Conservation (phyloP, 495 filamentous ascomycete genomes). For the Penicillium tannophilum region DNA sequence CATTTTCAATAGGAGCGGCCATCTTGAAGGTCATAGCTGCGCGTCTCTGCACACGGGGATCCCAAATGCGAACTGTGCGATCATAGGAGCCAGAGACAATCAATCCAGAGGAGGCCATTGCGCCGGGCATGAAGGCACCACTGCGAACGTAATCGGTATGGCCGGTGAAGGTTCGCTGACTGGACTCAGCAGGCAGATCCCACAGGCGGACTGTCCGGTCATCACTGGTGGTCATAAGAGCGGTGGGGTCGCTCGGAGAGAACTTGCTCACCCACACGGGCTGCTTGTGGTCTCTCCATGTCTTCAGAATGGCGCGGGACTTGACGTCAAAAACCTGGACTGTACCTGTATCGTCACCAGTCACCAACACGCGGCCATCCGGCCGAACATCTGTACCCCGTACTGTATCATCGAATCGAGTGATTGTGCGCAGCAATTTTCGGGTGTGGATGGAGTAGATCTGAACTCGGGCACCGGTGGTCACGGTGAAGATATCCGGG, state of each 20-base stretch:
- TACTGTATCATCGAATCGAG: slow-evolving; percentile 85
- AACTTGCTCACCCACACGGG: slow-evolving; percentile 91
- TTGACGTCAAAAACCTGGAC: slow-evolving; percentile 94
- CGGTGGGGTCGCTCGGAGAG: slow-evolving; percentile 81
- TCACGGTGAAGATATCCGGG: slow-evolving; percentile 86
- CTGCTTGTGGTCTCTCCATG: slow-evolving; percentile 94
- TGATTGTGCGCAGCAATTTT: slow-evolving; percentile 87
- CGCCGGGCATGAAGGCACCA: slow-evolving; percentile 82
- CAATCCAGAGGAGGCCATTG: slow-evolving; percentile 64
- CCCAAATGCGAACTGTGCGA: slow-evolving; percentile 90
- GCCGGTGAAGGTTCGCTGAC: slow-evolving; percentile 76
- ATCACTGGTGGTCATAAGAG: slow-evolving; percentile 80
- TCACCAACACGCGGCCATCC: slow-evolving; percentile 85
- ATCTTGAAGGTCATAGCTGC: slow-evolving; percentile 92
- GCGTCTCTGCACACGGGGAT: slow-evolving; percentile 69
- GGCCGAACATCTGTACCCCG: slow-evolving; percentile 82
- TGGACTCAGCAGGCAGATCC: slow-evolving; percentile 83
- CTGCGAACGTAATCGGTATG: slow-evolving; percentile 90
- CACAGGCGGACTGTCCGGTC: slow-evolving; percentile 90
- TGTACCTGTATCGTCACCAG: slow-evolving; percentile 85
- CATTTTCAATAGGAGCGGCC: slow-evolving; percentile 78
- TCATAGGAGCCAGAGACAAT: slow-evolving; percentile 92
- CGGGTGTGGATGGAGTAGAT: slow-evolving; percentile 88
- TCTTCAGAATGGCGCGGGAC: slow-evolving; percentile 89
- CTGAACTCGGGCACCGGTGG: slow-evolving; percentile 86